Conservation (phyloP, 2,329 filamentous ascomycete genomes). For the Talaromyces verruculosus region DNA sequence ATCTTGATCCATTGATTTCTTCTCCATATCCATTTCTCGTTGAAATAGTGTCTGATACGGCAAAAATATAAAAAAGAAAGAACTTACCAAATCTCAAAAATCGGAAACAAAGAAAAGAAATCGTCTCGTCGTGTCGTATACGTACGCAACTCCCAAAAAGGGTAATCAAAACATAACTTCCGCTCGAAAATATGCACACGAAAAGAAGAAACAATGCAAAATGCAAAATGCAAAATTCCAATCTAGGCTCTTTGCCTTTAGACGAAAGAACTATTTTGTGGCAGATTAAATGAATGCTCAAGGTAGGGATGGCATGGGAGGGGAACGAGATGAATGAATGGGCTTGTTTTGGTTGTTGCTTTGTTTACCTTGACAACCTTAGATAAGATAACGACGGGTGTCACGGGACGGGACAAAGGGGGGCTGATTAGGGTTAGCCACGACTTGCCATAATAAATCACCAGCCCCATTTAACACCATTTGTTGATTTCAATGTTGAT, state of each 20-base stretch:
- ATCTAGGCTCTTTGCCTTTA: not conserved
- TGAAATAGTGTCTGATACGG: not conserved
- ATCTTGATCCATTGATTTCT: not conserved
- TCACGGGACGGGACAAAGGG: not conserved
- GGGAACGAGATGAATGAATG: not conserved
- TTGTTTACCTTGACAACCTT: not conserved
- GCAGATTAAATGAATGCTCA: not conserved
- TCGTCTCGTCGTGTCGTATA: slow-evolving; percentile 5
- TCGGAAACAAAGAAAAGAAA: not conserved
- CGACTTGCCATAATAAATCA: too few relatives aligned
- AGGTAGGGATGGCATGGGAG: slow-evolving; percentile 3
- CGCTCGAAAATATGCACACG: not conserved
- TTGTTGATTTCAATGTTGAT: too few relatives aligned
- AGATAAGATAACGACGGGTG: not conserved
- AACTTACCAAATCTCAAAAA: not conserved
- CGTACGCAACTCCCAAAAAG: not conserved
- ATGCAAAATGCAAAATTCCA: not conserved
- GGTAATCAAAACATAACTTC: slow-evolving; percentile 4
- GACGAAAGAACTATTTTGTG: not conserved
- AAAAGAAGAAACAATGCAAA: not conserved
- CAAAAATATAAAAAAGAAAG: too few relatives aligned
- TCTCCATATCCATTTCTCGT: not conserved
- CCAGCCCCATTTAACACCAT: too few relatives aligned
- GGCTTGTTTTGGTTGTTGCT: not conserved
- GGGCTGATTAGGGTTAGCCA: not conserved